Base-by-base conservation (phyloP, 495 filamentous ascomycete species). In the Podospora tetraspora region DNA sequence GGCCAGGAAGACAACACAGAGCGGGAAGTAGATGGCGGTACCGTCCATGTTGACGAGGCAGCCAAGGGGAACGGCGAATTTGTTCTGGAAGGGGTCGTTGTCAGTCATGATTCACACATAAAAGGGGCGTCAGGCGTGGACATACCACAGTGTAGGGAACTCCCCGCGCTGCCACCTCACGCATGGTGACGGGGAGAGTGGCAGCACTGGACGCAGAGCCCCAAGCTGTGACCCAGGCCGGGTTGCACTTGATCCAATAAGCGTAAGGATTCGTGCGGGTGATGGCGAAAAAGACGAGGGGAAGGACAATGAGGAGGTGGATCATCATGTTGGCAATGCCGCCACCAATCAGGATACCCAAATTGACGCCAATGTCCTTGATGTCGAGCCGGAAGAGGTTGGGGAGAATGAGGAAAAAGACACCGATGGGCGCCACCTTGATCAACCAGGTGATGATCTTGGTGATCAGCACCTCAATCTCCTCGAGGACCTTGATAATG, bases 31-130 rank as follows among this genome's bases (percentile, higher is more conserved):
- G 61, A 78, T 76, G 56, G 72, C 74, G 13, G 73, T 74, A 8
- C 75, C 75, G 66, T 77, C 75, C 75, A 77, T 77, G 74, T 77
- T 77, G 72, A 77, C 69, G 66, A 77, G 37, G 61, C 71, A 72
- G 7, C 75, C 75, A 8, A 77, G 64, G 3, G 75, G 75, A n/a
- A 74, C 30, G 37, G 64, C n/a, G 56, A 77, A 77, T 58, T 76
- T 74, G 69, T 22, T 56, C 43, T 52, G 43, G 6, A 8, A n/a
- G 43, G 43, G 43, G 43, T 5, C 1, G 6, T 3, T 52, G 43
- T 52, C 43, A 52, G 37, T 43, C 16, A 3, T 16, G 34, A 37
- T 16, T 12, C 1, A 0, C 34, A 37, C n/a, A n/a, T n/a, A 37
- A 37, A 16, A 5, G 12, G 34, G 0, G 13, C 13, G 0, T 13